phyloP scores from a whole-genome alignment of 257 asterid species.

The Apocynum venetum region DNA sequence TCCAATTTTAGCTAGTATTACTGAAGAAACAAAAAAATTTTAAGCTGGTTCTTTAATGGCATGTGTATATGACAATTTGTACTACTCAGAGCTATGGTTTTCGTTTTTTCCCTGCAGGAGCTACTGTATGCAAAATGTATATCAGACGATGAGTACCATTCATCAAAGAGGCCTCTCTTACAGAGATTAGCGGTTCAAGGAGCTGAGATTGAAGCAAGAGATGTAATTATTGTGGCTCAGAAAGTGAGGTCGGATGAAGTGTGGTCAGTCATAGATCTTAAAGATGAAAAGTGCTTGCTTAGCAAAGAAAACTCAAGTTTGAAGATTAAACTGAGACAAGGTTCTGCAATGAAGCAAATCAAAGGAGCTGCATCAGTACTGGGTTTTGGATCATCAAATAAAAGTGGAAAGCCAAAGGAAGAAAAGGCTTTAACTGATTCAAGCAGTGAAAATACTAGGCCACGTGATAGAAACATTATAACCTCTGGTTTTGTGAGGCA shows the following conservation, averaged over 20 bases:
- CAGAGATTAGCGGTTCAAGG: conserved; percentile 92
- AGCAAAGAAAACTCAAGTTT: conserved; percentile 23
- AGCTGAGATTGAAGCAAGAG: conserved; percentile 79
- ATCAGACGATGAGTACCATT: conserved; percentile 83
- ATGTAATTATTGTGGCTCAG: conserved; percentile 45
- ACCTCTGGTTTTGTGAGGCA: conserved; percentile 11
- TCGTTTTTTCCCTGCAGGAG: conserved; percentile 40
- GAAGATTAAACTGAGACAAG: conserved; percentile 32
- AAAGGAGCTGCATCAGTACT: conserved; percentile 54
- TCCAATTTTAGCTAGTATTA: neutral
- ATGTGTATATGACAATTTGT: neutral
- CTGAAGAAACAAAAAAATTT: neutral
- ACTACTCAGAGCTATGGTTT: neutral
- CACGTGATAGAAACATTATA: conserved; percentile 6
- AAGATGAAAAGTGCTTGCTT: conserved; percentile 41
- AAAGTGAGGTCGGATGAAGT: conserved; percentile 46
- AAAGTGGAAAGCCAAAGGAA: conserved; percentile 35
- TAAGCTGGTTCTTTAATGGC: neutral
- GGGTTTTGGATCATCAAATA: conserved; percentile 46
- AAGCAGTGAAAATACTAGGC: conserved; percentile 13
- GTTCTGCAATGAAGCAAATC: conserved; percentile 37
- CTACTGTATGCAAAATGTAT: conserved; percentile 71
- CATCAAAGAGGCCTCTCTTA: conserved; percentile 78
- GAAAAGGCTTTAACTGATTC: conserved; percentile 23
- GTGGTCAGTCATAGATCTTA: conserved; percentile 67